phyloP scores from a whole-genome alignment of 2,329 filamentous ascomycete genomes.

The Neocatenulostroma microsporum region DNA sequence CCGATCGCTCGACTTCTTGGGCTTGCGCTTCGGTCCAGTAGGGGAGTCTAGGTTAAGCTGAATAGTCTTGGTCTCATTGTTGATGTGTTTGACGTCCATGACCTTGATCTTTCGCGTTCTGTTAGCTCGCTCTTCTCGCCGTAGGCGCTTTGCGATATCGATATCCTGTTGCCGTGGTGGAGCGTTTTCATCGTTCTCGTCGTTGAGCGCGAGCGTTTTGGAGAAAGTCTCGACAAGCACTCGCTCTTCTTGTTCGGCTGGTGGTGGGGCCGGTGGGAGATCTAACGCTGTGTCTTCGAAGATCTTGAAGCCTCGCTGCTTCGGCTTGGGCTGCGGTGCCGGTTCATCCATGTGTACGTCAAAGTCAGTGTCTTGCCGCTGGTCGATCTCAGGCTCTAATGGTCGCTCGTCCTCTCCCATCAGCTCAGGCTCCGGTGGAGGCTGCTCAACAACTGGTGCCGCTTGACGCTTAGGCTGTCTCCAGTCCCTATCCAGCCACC shows the following conservation, averaged over 20 bases:
- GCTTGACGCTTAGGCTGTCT: too few relatives aligned
- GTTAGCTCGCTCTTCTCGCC: slow-evolving; percentile 43
- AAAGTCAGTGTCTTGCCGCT: slow-evolving; percentile 4
- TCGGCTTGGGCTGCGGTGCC: slow-evolving; percentile 12
- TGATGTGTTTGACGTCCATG: slow-evolving; percentile 64
- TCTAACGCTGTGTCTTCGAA: slow-evolving; percentile 24
- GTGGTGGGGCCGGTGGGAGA: slow-evolving; percentile 7
- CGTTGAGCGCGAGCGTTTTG: slow-evolving; percentile 28
- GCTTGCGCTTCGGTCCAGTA: slow-evolving; percentile 73
- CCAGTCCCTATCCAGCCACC: slow-evolving; percentile 55
- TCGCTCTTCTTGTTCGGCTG: slow-evolving; percentile 15
- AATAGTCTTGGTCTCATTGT: slow-evolving; percentile 83
- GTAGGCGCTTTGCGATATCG: slow-evolving; percentile 39
- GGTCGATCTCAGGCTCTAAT: slow-evolving; percentile 1
- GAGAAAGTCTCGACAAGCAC: slow-evolving; percentile 21
- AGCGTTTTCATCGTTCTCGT: slow-evolving; percentile 43
- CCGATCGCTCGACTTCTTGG: slow-evolving; percentile 62
- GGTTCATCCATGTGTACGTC: slow-evolving; percentile 5
- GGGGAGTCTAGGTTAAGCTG: slow-evolving; percentile 91
- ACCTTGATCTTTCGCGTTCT: slow-evolving; percentile 58
- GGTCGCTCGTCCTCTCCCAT: not conserved
- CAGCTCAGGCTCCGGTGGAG: not conserved
- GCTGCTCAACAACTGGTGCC: slow-evolving; percentile 21
- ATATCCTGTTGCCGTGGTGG: slow-evolving; percentile 27
- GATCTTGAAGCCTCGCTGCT: slow-evolving; percentile 27